phyloP scores from a whole-genome alignment of 495 filamentous ascomycete genomes.

The Penicillium dipodomyicola region DNA sequence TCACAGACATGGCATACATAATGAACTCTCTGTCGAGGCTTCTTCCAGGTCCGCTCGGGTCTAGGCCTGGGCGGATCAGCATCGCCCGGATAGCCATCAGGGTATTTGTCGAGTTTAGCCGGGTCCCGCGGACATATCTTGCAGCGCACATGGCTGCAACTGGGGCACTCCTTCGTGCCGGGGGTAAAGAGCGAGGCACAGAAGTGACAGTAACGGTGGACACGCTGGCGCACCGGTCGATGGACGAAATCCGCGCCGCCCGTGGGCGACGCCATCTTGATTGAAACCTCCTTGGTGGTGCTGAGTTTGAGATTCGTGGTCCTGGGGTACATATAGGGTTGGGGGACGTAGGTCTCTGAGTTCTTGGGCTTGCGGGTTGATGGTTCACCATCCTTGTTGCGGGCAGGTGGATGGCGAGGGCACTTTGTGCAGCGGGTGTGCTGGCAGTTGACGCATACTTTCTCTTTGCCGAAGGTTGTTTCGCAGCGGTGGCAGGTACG shows the following conservation, averaged over 20 bases:
- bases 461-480: constrained; percentile 67
- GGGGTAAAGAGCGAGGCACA: constrained; percentile 64
- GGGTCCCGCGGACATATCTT: constrained; percentile 78
- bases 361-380: constrained; percentile 41
- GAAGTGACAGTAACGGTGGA: constrained; percentile 74
- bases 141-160: constrained; percentile 76
- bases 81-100: constrained; percentile 77
- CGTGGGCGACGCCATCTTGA: constrained; percentile 58
- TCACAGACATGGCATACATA: constrained; percentile 66
- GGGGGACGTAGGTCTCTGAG: constrained; percentile 18
- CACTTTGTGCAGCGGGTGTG: constrained; percentile 79
- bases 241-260: constrained; percentile 69
- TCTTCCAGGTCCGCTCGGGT: constrained; percentile 40
- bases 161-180: constrained; percentile 60
- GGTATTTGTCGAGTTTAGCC: constrained; percentile 68
- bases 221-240: constrained; percentile 63
- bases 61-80: constrained; percentile 36
- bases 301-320: constrained; percentile 18
- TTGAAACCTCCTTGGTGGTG: not conserved
- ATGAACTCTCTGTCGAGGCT: constrained; percentile 49
- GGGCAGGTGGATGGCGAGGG: constrained; percentile 60
- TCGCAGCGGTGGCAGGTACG: constrained; percentile 77
- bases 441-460: constrained; percentile 67
- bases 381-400: constrained; percentile 25
- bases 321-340: constrained; percentile 6